phyloP scores from a whole-genome alignment of 2,329 filamentous ascomycete species.

The Periconia sp. region DNA sequence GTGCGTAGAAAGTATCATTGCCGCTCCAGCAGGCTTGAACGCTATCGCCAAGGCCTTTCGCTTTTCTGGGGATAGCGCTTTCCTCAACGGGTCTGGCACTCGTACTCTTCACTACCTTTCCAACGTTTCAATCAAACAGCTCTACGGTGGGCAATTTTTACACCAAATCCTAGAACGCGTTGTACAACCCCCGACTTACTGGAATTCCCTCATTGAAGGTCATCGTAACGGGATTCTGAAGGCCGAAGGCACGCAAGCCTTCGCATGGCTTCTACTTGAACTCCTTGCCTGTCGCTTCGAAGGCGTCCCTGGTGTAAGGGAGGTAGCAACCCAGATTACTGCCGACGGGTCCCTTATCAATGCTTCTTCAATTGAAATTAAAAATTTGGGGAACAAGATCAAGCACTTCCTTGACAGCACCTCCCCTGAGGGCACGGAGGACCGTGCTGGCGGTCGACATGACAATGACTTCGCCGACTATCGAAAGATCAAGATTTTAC shows the following conservation, averaged over 20 bases:
- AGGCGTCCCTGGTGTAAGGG: constrained; percentile 28
- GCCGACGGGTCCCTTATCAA: constrained; percentile 27
- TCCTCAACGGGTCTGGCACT: constrained; percentile 51
- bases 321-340: constrained; percentile 29
- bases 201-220: constrained; percentile 54
- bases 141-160: constrained; percentile 59
- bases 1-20: constrained; percentile 46
- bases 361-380: constrained; percentile 57
- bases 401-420: constrained; percentile 55
- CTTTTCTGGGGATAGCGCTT: constrained; percentile 50
- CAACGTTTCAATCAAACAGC: constrained; percentile 53
- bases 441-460: constrained; percentile 68
- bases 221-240: constrained; percentile 30
- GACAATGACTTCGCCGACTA: constrained; percentile 74
- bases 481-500: constrained; percentile 66
- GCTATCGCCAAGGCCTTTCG: constrained; percentile 52
- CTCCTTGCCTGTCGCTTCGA: constrained; percentile 49
- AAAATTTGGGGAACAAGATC: constrained; percentile 62
- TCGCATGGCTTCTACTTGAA: constrained; percentile 54
- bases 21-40: constrained; percentile 25
- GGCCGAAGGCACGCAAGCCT: constrained; percentile 29
- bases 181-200: constrained; percentile 61
- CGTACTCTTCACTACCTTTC: constrained; percentile 46
- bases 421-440: constrained; percentile 47
- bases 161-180: constrained; percentile 54